Evolutionary conservation across 2,329 filamentous ascomycete genomes (phyloP).

Genomic region (Blumeria graminis): DNA sequence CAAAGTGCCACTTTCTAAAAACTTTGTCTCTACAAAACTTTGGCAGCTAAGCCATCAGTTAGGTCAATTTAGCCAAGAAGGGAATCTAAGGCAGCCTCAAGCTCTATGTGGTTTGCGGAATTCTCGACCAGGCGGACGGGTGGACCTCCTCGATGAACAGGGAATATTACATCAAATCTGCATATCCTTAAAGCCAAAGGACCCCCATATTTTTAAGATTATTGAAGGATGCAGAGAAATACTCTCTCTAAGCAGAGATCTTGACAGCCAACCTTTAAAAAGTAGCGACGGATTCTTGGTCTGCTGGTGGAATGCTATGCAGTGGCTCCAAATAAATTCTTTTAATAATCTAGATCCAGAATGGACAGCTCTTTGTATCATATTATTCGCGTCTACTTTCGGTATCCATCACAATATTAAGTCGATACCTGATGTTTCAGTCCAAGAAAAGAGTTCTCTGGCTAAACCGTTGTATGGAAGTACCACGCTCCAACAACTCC

Average conservation of each 20-base stretch:
- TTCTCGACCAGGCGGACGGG: constrained; percentile 30
- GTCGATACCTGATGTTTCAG: constrained; percentile 15
- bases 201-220: constrained; percentile 33
- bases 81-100: constrained; percentile 9
- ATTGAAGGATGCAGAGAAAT: constrained; percentile 39
- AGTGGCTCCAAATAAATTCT: constrained; percentile 35
- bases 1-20: constrained; percentile 35
- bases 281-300: constrained; percentile 29
- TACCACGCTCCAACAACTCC: constrained; percentile 18
- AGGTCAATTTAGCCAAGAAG: constrained; percentile 20
- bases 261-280: constrained; percentile 13
- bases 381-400: constrained; percentile 39
- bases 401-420: constrained; percentile 24
- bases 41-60: constrained; percentile 32
- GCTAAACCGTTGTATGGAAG: constrained; percentile 22
- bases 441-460: constrained; percentile 17
- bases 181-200: constrained; percentile 40
- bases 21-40: constrained; percentile 33
- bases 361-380: constrained; percentile 43
- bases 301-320: constrained; percentile 50
- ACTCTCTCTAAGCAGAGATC: constrained; percentile 29
- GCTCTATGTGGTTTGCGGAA: constrained; percentile 26
- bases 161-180: constrained; percentile 39
- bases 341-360: constrained; percentile 28
- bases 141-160: constrained; percentile 42